These are phyloP conservation scores for Euphorbia pulcherrima DNA, from an alignment of 345 rosid genomes.

Conservation along the genomic window DNA sequence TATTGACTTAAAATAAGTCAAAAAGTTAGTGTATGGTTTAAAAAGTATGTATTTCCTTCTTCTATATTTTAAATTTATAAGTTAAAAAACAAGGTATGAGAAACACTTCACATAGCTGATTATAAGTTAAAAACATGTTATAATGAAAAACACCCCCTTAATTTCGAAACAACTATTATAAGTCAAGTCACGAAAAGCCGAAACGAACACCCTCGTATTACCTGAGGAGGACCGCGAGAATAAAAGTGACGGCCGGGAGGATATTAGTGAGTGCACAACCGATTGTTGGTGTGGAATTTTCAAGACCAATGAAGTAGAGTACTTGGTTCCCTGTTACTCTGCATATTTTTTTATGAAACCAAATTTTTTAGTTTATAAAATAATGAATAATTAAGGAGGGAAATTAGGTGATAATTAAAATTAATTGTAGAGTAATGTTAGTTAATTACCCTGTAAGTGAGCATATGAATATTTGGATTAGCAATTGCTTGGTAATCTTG, in stretches of 20 bases:
- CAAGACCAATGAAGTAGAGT: constrained; percentile 72
- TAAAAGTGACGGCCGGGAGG: constrained; percentile 75
- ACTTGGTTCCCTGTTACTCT: constrained; percentile 76
- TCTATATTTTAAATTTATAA: no score
- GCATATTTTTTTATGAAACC: constrained; percentile 16
- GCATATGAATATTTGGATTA: constrained; percentile 62
- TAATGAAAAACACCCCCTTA: no score
- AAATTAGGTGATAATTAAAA: not conserved
- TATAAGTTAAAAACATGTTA: no score
- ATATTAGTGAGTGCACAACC: constrained; percentile 80
- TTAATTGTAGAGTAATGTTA: no score
- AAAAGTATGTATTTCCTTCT: no score
- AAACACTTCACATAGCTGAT: no score
- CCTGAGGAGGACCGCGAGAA: constrained; percentile 76
- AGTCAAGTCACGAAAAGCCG: no score
- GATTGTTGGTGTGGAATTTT: constrained; percentile 65
- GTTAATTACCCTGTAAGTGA: constrained; percentile 76
- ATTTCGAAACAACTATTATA: not conserved
- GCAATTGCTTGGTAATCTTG: constrained; percentile 47
- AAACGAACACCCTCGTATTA: not conserved
- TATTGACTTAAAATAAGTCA: no score
- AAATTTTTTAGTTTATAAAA: no score
- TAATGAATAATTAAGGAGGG: not conserved
- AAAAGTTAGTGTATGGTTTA: no score
- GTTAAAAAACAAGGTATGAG: no score